Conservation (phyloP, 352 stramenopile species). For the Elongisporangium prolatum region DNA sequence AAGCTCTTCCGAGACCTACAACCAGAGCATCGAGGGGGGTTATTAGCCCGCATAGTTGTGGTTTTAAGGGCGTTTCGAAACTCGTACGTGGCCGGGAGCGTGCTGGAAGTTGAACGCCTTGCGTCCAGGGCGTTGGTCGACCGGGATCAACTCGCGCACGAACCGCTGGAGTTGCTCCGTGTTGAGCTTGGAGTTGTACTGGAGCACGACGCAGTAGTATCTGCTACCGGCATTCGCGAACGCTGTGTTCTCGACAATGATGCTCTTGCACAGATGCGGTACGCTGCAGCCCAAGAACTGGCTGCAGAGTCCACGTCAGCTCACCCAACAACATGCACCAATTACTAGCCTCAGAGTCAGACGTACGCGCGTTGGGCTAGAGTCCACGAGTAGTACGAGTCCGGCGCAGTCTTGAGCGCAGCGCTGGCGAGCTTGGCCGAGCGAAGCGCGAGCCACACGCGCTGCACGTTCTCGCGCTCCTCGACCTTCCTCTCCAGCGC, state of each 20-base stretch:
- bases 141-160: slow-evolving; percentile 55
- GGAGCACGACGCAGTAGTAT: slow-evolving; percentile 83
- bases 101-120: slow-evolving; percentile 90
- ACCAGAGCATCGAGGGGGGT: neutral
- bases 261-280: slow-evolving; percentile 86
- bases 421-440: slow-evolving; percentile 45
- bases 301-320: slow-evolving; percentile 15
- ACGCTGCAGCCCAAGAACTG: slow-evolving; percentile 54
- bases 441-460: slow-evolving; percentile 41
- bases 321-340: neutral
- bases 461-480: slow-evolving; percentile 45
- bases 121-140: slow-evolving; percentile 44
- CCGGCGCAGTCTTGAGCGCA: slow-evolving; percentile 56
- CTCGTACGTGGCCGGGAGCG: slow-evolving; percentile 44
- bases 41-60: neutral
- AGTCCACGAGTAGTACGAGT: slow-evolving; percentile 75
- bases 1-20: slow-evolving; percentile 53
- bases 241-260: slow-evolving; percentile 86
- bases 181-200: slow-evolving; percentile 85
- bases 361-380: slow-evolving; percentile 56
- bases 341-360: neutral
- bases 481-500: slow-evolving; percentile 39
- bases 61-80: too few species aligned
- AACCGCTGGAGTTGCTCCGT: slow-evolving; percentile 79
- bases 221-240: slow-evolving; percentile 50